Percentiles rank a stretch among this genome's conserved stretches.
These are phyloP conservation scores for Chlamydomonas urium DNA, from an alignment of 139 green algal species.

Conservation along the genomic window DNA sequence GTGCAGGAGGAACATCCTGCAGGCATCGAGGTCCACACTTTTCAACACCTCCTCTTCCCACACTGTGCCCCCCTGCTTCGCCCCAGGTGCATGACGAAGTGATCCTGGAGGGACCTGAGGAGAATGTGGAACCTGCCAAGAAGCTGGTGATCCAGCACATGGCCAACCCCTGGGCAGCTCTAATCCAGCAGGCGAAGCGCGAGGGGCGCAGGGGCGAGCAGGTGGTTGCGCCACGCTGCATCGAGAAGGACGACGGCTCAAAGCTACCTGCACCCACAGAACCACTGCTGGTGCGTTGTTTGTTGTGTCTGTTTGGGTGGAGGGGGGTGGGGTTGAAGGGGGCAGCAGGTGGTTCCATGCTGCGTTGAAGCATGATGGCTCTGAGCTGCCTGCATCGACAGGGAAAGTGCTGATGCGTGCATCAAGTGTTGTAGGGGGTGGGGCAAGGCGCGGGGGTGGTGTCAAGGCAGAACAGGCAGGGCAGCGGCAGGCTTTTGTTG, in stretches of 20 bases:
- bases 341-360: neutral
- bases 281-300: conserved; percentile 15
- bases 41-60: too few species aligned
- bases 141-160: conserved; percentile 79
- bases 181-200: conserved; percentile 3
- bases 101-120: conserved; percentile 91
- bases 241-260: neutral
- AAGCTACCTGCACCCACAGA: neutral
- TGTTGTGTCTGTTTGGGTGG: too few species aligned
- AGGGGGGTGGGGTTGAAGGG: neutral
- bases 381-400: neutral
- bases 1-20: too few species aligned
- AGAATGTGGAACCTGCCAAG: conserved; percentile 64
- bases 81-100: conserved; percentile 94
- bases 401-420: neutral
- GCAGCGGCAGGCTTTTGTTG: neutral
- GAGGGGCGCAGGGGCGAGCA: neutral
- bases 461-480: neutral
- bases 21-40: too few species aligned
- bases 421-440: neutral
- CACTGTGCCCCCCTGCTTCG: too few species aligned
- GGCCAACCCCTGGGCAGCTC: conserved; percentile 72
- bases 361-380: too few species aligned
- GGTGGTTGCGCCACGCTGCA: neutral
- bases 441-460: neutral